A percentile compares a stretch with the other conserved stretches of the same genome.
Evolutionary conservation across 352 stramenopile species (phyloP).

Genomic region (Globisporangium barbulae): DNA sequence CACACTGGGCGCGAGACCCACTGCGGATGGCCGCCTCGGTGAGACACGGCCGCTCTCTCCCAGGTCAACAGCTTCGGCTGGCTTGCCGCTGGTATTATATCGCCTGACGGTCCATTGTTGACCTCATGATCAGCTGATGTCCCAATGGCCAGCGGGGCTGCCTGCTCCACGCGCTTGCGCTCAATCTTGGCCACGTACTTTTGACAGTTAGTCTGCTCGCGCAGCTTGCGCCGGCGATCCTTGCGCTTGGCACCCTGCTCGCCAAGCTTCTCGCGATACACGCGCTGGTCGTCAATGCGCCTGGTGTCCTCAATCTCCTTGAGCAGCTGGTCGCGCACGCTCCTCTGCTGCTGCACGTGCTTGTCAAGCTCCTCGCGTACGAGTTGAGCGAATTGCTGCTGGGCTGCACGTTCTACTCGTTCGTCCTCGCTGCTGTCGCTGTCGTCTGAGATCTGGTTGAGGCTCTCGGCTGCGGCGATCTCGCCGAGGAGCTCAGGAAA

Average conservation of each 20-base stretch:
- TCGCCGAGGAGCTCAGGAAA: constrained; percentile 21
- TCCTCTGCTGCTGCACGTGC: constrained; percentile 26
- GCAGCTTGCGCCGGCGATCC: constrained; percentile 26
- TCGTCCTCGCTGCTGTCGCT: not conserved
- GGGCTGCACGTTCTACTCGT: not conserved
- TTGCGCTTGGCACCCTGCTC: constrained; percentile 44
- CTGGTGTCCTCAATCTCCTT: constrained; percentile 31
- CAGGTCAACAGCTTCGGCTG: constrained; percentile 13
- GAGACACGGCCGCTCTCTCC: constrained; percentile 16
- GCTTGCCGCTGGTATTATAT: not conserved
- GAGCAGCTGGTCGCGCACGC: constrained; percentile 26
- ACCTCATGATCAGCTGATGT: not conserved
- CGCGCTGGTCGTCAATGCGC: constrained; percentile 45
- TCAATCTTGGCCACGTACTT: constrained; percentile 28
- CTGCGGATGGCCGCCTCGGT: constrained; percentile 1
- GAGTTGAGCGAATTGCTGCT: constrained; percentile 15
- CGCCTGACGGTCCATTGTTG: not conserved
- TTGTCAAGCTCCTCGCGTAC: constrained; percentile 20
- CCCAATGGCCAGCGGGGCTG: not conserved
- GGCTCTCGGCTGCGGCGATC: constrained; percentile 1
- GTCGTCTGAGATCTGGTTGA: not conserved
- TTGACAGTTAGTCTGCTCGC: constrained; percentile 31
- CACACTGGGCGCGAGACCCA: constrained; percentile 24
- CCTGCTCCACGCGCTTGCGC: constrained; percentile 22
- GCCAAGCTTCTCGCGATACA: constrained; percentile 43